Evolutionary conservation across 192 early-diverging fungal species (phyloP), one percentile per base, ranked within the genome.

Genomic region (Obelidium mucronatum): DNA sequence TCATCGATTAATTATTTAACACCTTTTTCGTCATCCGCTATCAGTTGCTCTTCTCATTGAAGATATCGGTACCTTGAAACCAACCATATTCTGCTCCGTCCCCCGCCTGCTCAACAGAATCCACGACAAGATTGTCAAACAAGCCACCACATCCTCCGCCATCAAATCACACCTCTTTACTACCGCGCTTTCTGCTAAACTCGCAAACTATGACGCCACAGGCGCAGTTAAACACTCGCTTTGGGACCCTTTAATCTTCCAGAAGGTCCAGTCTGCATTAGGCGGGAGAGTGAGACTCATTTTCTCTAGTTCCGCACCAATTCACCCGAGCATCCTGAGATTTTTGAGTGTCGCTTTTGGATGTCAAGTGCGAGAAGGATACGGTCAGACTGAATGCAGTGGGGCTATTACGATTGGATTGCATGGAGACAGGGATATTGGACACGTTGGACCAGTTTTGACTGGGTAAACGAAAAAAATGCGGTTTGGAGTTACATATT

Each of bases 21-120:
- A 19, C 48, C 8, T 13, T 51, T 51, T 51, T n/a, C n/a, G n/a
- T n/a, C n/a, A n/a, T n/a, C n/a, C 13, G 55, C 6, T 6, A 28
- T 34, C 64, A 76, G 74, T 90, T 8, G 61, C 86, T 3, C 88
- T 88, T 34, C 80, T 98, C 5, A 75, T 97, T 54, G 97, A 98
- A 1, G 97, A 98, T 80, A 86, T 97, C 28, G 89, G 85, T 1
- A 87, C 84, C 24, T 82, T 97, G 54, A 92, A 92, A 74, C 97
- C 97, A 19, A 97, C 94, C 39, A 30, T 96, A 4, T 94, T 98
- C 79, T 86, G 89, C n/a, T 82, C 91, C 61, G 96, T 97, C 28
- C 96, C 96, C 22, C 91, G 95, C 34, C 85, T 97, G 2, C 87
- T 96, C 77, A 95, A 93, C 81, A 90, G 95, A 24, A 88, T 98